Evolutionary conservation across 805 yeast species (phyloP).

Genomic region (Metschnikowia similis): DNA sequence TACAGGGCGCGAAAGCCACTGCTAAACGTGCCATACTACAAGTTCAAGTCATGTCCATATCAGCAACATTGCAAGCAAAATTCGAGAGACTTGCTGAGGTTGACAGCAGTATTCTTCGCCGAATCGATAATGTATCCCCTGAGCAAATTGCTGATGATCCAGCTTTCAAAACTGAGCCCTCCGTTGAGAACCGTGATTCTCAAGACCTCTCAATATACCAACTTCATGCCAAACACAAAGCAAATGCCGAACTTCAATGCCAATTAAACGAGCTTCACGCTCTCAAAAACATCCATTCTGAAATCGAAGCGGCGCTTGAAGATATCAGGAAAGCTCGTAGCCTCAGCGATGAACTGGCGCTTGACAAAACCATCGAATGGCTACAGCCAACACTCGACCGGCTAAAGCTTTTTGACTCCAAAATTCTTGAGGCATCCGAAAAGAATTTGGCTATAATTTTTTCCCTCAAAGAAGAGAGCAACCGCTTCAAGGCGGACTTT

Average conservation of each 20-base stretch:
- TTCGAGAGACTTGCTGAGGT: neutral
- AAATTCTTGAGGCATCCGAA: conserved; percentile 13
- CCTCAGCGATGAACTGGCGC: neutral
- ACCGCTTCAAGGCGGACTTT: neutral
- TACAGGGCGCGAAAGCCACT: conserved; percentile 1
- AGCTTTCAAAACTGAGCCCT: neutral
- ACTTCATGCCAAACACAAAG: conserved; percentile 13
- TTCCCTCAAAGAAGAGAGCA: conserved; percentile 4
- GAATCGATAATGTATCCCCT: neutral
- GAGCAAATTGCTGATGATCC: conserved; percentile 2
- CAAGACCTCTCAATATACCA: conserved; percentile 10
- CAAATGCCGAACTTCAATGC: conserved; percentile 9
- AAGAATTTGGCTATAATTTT: conserved; percentile 8
- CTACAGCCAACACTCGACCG: conserved; percentile 17
- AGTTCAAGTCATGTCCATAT: conserved; percentile 8
- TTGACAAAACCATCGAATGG: conserved; percentile 10
- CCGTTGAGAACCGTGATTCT: neutral
- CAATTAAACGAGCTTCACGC: conserved; percentile 26
- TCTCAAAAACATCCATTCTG: conserved; percentile 23
- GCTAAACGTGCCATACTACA: neutral
- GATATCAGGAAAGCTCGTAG: conserved; percentile 4
- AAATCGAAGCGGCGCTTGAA: conserved; percentile 18
- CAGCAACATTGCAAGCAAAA: conserved; percentile 5
- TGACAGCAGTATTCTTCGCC: neutral
- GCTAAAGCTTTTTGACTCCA: conserved; percentile 17